Evolutionary conservation across 306 rosid species (phyloP).

Genomic region (Quercus dentata): DNA sequence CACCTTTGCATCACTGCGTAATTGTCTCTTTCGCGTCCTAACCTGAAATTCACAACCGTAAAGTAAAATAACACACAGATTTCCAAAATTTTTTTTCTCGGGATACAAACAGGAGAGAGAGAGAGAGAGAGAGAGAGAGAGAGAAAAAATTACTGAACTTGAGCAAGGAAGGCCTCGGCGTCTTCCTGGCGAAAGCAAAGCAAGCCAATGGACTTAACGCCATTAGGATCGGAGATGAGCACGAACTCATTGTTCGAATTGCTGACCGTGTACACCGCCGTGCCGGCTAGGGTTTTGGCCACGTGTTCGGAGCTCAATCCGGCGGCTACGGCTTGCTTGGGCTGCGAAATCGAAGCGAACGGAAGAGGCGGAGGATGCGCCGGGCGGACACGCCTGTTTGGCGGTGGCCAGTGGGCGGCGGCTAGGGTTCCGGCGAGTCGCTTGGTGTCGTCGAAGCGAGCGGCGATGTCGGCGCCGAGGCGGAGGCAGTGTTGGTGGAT

Average conservation of each 20-base stretch:
- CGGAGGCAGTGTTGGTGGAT: constrained; percentile 67
- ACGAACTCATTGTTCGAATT: constrained; percentile 93
- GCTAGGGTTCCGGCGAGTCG: constrained; percentile 56
- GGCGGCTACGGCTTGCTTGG: constrained; percentile 68
- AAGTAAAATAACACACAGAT: no score
- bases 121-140: no score
- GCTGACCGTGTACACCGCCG: constrained; percentile 86
- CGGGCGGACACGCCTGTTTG: constrained; percentile 21
- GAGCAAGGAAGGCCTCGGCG: constrained; percentile 89
- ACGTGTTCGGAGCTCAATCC: constrained; percentile 57
- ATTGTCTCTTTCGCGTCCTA: constrained; percentile 60
- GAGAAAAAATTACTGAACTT: constrained; percentile 33
- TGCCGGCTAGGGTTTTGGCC: constrained; percentile 75
- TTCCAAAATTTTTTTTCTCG: background rate
- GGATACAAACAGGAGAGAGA: background rate
- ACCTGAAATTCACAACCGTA: constrained; percentile 41
- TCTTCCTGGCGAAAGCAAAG: constrained; percentile 96
- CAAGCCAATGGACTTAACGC: constrained; percentile 76
- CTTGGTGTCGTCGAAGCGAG: constrained; percentile 55
- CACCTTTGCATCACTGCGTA: constrained; percentile 69
- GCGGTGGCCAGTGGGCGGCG: constrained; percentile 11
- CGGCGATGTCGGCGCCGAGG: constrained; percentile 51
- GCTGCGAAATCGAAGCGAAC: constrained; percentile 43
- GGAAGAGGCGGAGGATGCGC: constrained; percentile 13
- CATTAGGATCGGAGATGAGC: constrained; percentile 76